Evolutionary conservation across 176 grass and related monocot species (phyloP), one percentile per base, ranked within the genome.

Genomic region (Chrysopogon serrulatus): DNA sequence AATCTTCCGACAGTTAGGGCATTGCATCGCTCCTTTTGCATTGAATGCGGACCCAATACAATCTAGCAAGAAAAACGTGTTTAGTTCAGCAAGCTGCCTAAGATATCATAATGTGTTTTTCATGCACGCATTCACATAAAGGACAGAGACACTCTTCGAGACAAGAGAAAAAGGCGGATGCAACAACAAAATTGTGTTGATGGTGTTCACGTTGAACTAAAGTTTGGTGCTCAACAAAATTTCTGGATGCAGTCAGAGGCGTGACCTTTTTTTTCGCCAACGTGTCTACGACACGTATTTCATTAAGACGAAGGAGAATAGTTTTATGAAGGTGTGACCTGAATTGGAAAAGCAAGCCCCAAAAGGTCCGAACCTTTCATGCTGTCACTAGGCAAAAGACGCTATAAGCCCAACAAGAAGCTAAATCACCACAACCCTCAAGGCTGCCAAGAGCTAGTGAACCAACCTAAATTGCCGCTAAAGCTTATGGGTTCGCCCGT

Each of bases 31-130:
- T 26, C 94, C 94, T 89, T 99, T 99, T 79, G 91, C 93, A 90
- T 99, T 99, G 90, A 99, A 99, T 84, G 96, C 96, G 2, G 96
- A 99, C 35, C 96, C 96, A 78, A 96, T 99, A 90, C 96, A 99
- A 75, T 99, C 96, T 99, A 87, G 28, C 73, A 75, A 34, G 23
- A 79, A 86, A 78, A 83, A 31, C 66, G 4, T 74, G 10, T 67
- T 87, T 68, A 69, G 31, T 83, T 87, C 48, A 83, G 82, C 39
- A 74, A 74, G 37, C 57, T 71, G 19, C 62, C 18, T 53, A 71
- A 36, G 40, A 75, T 76, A 15, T 35, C 40, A 23, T 27, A 63
- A 66, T 41, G 28, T 81, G 63, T 74, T 74, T 73, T 79, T 63
- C 5, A 30, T 9, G 2, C 54, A 54, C 39, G 54, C 19, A 64